Evolutionary conservation across 805 yeast genomes (phyloP).

Genomic region (Metschnikowia peoriensis): DNA sequence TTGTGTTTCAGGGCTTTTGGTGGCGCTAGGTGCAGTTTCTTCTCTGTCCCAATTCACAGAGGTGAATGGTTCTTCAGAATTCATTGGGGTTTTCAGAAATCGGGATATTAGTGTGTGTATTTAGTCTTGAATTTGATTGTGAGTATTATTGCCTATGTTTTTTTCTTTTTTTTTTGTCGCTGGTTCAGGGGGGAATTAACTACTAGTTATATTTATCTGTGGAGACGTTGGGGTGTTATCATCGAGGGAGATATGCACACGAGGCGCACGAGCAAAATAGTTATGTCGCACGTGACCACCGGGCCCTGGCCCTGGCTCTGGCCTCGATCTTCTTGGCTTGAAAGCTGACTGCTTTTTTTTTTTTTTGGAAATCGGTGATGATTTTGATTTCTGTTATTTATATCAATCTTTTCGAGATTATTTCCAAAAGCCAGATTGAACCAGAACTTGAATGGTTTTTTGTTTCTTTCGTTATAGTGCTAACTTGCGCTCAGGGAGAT

Average conservation of each 20-base stretch:
- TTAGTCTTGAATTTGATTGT: not conserved
- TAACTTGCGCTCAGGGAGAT: too few relatives aligned
- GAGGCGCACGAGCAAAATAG: not conserved
- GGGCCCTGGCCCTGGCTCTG: not conserved
- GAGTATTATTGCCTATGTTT: not conserved
- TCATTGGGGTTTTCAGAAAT: slow-evolving; percentile 1
- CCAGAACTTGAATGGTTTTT: too few relatives aligned
- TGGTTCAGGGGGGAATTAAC: too few relatives aligned
- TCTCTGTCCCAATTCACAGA: slow-evolving; percentile 59
- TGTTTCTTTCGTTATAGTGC: too few relatives aligned
- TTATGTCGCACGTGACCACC: not conserved
- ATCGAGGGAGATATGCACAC: not conserved
- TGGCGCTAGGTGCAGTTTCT: slow-evolving; percentile 18
- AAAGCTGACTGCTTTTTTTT: too few relatives aligned
- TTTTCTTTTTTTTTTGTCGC: not conserved
- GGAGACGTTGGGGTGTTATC: not conserved
- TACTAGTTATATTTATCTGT: not conserved
- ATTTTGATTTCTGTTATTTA: too few relatives aligned
- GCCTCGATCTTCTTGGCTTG: too few relatives aligned
- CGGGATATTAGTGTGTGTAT: not conserved
- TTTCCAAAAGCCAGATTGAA: too few relatives aligned
- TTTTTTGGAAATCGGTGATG: not conserved
- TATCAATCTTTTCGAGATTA: too few relatives aligned
- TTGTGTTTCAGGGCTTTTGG: not conserved
- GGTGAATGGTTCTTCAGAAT: slow-evolving; percentile 48